Base-by-base conservation (phyloP, 2,329 filamentous ascomycete genomes). In the Neonectria punicea region DNA sequence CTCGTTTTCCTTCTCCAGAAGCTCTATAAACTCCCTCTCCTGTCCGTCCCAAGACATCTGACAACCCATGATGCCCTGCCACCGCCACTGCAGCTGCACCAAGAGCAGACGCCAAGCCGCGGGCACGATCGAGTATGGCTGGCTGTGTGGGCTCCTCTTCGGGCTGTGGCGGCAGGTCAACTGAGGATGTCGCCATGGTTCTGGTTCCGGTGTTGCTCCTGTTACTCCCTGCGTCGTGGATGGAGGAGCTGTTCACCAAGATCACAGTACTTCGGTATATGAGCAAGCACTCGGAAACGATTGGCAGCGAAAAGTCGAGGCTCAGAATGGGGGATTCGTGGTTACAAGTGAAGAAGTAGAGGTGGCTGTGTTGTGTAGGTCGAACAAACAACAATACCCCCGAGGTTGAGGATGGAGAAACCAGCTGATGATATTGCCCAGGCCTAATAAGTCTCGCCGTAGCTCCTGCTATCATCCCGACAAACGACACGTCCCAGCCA, bases 51-150 rank as follows among this genome's bases (percentile, higher is more conserved):
- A 71, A 58, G 47, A 61, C 59, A 43, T 66, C 68, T 39, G 65
- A 63, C 44, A 47, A 46, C 8, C 62, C 34, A 28, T 44, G 60
- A 34, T 58, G 66, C 47, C 63, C 72, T 57, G 69, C 67, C 18
- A 69, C 72, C 54, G 70, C 70, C 16, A 65, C 71, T 43, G 73
- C 71, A 49, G 72, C 73, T 58, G 64, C 68, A 25, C 73, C 64
- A 65, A 74, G 73, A 28, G 67, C 73, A 36, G 71, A 71, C 16
- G 73, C 73, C 28, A 75, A 58, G 14, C 67, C 71, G 53, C 71
- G 72, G 41, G 71, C 69, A 54, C 70, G 70, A 22, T 74, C 69
- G 22, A 76, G 67, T 53, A 75, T 70, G 49, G 66, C 67, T 28
- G 61, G 53, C 41, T 66, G 64, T 18, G 67, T 47, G 43, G 66